These are phyloP conservation scores for Cymbidium sinense DNA, from an alignment of 106 monocot genomes.

Conservation along the genomic window DNA sequence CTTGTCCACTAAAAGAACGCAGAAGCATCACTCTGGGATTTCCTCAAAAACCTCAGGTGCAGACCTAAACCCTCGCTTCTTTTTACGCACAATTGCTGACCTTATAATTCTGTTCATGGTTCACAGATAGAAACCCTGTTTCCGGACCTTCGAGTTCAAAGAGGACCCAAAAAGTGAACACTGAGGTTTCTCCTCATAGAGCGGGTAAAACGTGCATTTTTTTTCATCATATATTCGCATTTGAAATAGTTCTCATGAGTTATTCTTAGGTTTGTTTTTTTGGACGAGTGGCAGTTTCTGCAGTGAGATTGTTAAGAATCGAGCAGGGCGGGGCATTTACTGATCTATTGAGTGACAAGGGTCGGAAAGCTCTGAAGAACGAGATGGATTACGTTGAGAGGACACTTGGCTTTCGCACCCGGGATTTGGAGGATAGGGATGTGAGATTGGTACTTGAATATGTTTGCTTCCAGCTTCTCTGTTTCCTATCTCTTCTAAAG, in stretches of 20 bases:
- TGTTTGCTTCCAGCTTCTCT: neutral
- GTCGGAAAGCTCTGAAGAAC: slow-evolving; percentile 39
- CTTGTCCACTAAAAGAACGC: neutral
- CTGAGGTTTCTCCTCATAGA: slow-evolving; percentile 79
- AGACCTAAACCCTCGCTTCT: neutral
- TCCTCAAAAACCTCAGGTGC: slow-evolving; percentile 5
- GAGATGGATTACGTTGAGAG: slow-evolving; percentile 93
- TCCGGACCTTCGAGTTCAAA: slow-evolving; percentile 1
- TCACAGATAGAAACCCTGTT: slow-evolving; percentile 11
- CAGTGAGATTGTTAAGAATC: slow-evolving; percentile 85
- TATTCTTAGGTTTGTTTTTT: neutral
- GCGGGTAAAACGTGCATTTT: slow-evolving; percentile 37
- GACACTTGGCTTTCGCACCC: slow-evolving; percentile 85
- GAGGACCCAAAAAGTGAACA: slow-evolving; percentile 32
- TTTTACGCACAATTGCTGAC: neutral
- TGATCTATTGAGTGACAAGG: slow-evolving; percentile 75
- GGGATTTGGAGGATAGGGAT: slow-evolving; percentile 72
- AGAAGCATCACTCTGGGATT: neutral
- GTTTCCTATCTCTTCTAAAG: neutral
- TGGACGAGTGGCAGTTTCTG: slow-evolving; percentile 37
- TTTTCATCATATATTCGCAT: neutral
- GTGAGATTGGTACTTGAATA: slow-evolving; percentile 60
- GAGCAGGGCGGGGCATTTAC: slow-evolving; percentile 88
- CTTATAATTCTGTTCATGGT: neutral
- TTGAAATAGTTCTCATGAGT: neutral